Percentiles rank a stretch among this genome's conserved stretches.
Evolutionary conservation across 371 early-diverging fungal species (phyloP).

Genomic region (Nematocida ausubeli): DNA sequence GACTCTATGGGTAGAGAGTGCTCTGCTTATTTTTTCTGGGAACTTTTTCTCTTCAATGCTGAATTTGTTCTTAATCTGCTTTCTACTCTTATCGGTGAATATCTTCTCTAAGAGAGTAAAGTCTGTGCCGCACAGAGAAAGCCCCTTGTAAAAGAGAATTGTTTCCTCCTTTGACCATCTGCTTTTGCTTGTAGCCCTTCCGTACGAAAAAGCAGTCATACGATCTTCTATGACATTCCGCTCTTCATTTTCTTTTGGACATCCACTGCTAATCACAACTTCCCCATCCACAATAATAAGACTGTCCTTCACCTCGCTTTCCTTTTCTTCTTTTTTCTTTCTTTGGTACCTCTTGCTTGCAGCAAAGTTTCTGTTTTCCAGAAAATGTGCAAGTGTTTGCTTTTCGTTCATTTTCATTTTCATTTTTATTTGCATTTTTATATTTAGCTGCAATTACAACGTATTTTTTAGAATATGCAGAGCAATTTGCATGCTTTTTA

Average conservation of each 20-base stretch:
- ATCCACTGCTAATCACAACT: conserved; percentile 54
- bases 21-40: conserved; percentile 25
- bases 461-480: too few relatives aligned
- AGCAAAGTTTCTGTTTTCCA: conserved; percentile 66
- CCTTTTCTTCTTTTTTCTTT: not conserved
- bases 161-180: conserved; percentile 66
- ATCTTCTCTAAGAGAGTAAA: conserved; percentile 65
- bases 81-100: conserved; percentile 63
- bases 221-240: conserved; percentile 51
- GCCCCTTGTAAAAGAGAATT: conserved; percentile 63
- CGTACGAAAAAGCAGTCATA: conserved; percentile 65
- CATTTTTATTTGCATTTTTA: not conserved
- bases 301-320: conserved; percentile 21
- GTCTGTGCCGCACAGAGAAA: conserved; percentile 65
- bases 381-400: conserved; percentile 56
- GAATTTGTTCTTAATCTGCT: conserved; percentile 64
- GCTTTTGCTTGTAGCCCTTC: conserved; percentile 20
- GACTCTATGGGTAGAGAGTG: not conserved
- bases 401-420: conserved; percentile 3
- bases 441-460: not conserved
- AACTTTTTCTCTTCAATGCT: conserved; percentile 55
- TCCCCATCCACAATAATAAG: conserved; percentile 62
- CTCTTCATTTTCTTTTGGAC: conserved; percentile 40
- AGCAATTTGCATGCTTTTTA: too few relatives aligned
- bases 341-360: conserved; percentile 31